Percentiles rank a stretch among this genome's conserved stretches.
Conservation (phyloP, 1,284 basidiomycete species). For the Moniliella sp. region DNA sequence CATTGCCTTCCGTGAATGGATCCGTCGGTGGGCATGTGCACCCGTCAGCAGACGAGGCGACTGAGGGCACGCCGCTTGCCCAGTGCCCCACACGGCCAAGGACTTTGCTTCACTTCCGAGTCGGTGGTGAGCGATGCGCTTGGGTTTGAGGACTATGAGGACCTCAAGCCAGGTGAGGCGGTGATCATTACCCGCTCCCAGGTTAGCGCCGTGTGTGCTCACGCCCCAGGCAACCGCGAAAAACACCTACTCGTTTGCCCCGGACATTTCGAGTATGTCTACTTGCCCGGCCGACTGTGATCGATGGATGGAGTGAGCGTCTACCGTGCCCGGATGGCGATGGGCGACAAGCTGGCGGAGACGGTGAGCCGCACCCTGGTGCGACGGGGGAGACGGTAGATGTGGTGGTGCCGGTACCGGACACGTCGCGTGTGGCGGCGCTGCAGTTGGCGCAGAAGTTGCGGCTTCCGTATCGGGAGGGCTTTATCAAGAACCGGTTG, state of each 20-base stretch:
- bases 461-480: slow-evolving; percentile 77
- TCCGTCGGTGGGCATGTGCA: slow-evolving; percentile 1
- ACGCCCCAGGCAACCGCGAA: slow-evolving; percentile 9
- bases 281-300: slow-evolving; percentile 92
- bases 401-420: slow-evolving; percentile 91
- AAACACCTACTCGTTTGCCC: slow-evolving; percentile 34
- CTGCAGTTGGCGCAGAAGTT: slow-evolving; percentile 82
- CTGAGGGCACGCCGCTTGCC: slow-evolving; percentile 39
- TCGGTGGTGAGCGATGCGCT: slow-evolving; percentile 85
- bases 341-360: slow-evolving; percentile 84
- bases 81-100: slow-evolving; percentile 38
- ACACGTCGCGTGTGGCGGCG: slow-evolving; percentile 86
- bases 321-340: slow-evolving; percentile 91
- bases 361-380: slow-evolving; percentile 57
- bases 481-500: slow-evolving; percentile 98
- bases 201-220: slow-evolving; percentile 21
- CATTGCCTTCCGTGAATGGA: slow-evolving; percentile 73
- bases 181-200: slow-evolving; percentile 57
- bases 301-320: slow-evolving; percentile 93
- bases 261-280: slow-evolving; percentile 99
- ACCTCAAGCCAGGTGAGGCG: slow-evolving; percentile 79
- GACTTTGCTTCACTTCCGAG: slow-evolving; percentile 63
- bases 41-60: neutral
- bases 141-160: slow-evolving; percentile 74
- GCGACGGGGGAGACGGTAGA: slow-evolving; percentile 38